phyloP scores from a whole-genome alignment of 768 basidiomycete genomes.

The Termitomyces sp. region DNA sequence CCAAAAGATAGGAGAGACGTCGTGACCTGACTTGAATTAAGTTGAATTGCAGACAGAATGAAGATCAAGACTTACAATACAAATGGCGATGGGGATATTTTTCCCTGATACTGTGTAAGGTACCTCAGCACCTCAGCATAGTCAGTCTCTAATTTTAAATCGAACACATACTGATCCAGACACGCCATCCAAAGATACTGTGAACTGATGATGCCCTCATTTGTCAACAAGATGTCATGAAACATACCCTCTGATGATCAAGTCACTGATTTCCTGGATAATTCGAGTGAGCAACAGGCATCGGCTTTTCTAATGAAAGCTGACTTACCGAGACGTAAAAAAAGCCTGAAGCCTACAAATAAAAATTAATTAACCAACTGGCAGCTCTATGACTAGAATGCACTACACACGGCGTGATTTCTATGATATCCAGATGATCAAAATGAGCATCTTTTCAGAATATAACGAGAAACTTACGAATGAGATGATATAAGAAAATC shows the following conservation, averaged over 20 bases:
- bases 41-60: background rate
- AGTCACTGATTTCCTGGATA: slow-evolving; percentile 1
- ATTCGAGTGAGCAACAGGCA: background rate
- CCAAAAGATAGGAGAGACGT: background rate
- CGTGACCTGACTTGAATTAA: background rate
- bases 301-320: too few species aligned
- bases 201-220: background rate
- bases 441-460: too few species aligned
- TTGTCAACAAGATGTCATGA: background rate
- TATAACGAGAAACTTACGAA: background rate
- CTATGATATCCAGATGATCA: background rate
- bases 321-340: background rate
- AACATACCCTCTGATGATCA: slow-evolving; percentile 8
- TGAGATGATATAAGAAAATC: background rate
- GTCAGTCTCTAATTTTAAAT: background rate
- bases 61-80: background rate
- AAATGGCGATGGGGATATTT: background rate
- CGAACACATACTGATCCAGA: slow-evolving; percentile 5
- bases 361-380: background rate
- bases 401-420: background rate
- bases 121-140: background rate
- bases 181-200: slow-evolving; percentile 8
- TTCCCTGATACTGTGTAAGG: background rate
- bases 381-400: too few species aligned
- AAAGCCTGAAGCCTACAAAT: background rate